Base-by-base conservation (phyloP, 2,329 filamentous ascomycete species). In the Cadophora sp. region DNA sequence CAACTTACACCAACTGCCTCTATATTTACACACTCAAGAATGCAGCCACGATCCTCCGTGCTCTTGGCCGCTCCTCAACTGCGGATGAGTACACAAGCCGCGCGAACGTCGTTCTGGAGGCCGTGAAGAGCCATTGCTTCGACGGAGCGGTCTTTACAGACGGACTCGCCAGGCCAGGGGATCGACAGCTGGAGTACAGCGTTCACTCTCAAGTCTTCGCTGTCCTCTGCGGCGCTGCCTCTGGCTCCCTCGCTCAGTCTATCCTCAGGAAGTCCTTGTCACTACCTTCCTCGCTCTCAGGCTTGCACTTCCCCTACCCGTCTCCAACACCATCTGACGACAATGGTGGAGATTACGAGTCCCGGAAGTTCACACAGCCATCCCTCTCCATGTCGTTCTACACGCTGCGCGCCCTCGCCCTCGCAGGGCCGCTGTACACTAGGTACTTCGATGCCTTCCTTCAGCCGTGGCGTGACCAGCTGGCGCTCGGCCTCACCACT, bases 331-430 rank as follows among this genome's bases (percentile, higher is more conserved):
- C 27, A 30, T 30, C 27, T 30, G 27, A 30, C 27, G 71, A 76
- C 3, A 39, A 59, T 1, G 64, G 55, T 0, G 72, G 73, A 1
- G 7, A 22, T 4, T 68, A 80, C 0, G 64, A 65, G 0, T 79
- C 27, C 27, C 27, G 27, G 27, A 30, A 30, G 27, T 30, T 80
- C 56, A 74, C 78, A 0, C 74, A 76, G 62, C 78, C 77, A 68
- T 78, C 76, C 2, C 78, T 78, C 39, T 73, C 78, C 70, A 81
- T 81, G 80, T 73, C 72, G 22, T 81, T 82, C 67, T 82, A 81
- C 61, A 75, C 76, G 0, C 73, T 82, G 8, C 75, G 80, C 0
- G 80, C 80, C 0, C 74, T 81, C 45, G 68, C 78, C 0, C 41
- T 76, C 0, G 79, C 76, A 1, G 77, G 76, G 0, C 76, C 75